These are phyloP conservation scores for Mycosphaerella arachidis DNA, from an alignment of 2,329 filamentous ascomycete genomes.

Conservation along the genomic window DNA sequence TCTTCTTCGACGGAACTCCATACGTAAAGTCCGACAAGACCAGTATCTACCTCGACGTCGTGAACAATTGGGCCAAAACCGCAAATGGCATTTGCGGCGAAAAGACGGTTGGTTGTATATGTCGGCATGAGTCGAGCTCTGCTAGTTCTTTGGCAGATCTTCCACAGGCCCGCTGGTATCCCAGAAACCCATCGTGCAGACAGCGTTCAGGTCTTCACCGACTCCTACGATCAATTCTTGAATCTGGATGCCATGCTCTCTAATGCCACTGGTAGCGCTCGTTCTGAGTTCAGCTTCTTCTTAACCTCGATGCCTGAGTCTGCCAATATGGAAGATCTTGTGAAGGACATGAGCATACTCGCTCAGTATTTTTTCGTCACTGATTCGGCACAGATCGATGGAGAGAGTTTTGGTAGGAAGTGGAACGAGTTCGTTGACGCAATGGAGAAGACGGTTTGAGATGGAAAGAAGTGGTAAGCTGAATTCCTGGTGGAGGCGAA, in stretches of 20 bases:
- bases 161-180: constrained; percentile 23
- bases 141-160: constrained; percentile 12
- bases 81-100: constrained; percentile 11
- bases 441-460: constrained; percentile 5
- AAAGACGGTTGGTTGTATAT: constrained; percentile 10
- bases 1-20: constrained; percentile 30
- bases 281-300: constrained; percentile 11
- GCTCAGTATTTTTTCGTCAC: constrained; percentile 19
- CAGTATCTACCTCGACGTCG: constrained; percentile 8
- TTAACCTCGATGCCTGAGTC: constrained; percentile 20
- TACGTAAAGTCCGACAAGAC: constrained; percentile 13
- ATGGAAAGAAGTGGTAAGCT: neutral
- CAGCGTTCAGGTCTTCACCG: constrained; percentile 22
- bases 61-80: constrained; percentile 18
- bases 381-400: constrained; percentile 5
- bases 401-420: constrained; percentile 12
- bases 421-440: constrained; percentile 16
- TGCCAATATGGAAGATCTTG: constrained; percentile 12
- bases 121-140: neutral
- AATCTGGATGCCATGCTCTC: no score
- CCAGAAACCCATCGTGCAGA: constrained; percentile 10
- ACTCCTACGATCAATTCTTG: constrained; percentile 13
- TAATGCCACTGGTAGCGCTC: no score
- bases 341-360: constrained; percentile 11
- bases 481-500: neutral